phyloP scores from a whole-genome alignment of 768 basidiomycete species.

The Paxillus rubicundulus region DNA sequence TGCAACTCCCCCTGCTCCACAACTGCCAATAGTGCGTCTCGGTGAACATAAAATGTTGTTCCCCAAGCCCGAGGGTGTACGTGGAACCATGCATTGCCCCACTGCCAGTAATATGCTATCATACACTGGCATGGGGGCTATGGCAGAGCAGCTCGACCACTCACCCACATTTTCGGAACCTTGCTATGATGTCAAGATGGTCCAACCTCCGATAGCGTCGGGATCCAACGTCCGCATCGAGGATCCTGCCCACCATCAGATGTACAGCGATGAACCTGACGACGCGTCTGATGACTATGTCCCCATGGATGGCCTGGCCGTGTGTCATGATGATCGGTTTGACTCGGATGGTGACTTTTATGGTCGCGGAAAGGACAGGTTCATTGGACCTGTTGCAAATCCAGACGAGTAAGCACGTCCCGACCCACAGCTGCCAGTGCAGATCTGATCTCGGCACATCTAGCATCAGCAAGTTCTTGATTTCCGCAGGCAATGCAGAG shows the following conservation, averaged over 20 bases:
- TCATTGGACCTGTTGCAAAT: conserved; percentile 44
- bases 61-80: no score
- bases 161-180: background rate
- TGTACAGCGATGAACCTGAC: background rate
- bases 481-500: conserved; percentile 55
- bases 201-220: conserved; percentile 12
- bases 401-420: conserved; percentile 47
- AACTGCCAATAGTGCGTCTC: background rate
- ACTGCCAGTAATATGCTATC: background rate
- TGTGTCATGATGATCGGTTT: conserved; percentile 23
- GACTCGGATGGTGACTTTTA: conserved; percentile 48
- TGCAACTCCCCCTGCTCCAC: background rate
- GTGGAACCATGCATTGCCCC: no score
- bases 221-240: conserved; percentile 14
- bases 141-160: background rate
- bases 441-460: background rate
- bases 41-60: background rate
- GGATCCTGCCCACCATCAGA: background rate
- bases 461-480: conserved; percentile 51
- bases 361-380: conserved; percentile 45
- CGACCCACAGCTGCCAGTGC: background rate
- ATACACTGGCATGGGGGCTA: background rate
- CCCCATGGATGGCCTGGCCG: background rate
- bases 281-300: background rate
- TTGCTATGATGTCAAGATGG: background rate